Conservation (phyloP, 495 filamentous ascomycete species). For the Cenococcum geophilum region DNA sequence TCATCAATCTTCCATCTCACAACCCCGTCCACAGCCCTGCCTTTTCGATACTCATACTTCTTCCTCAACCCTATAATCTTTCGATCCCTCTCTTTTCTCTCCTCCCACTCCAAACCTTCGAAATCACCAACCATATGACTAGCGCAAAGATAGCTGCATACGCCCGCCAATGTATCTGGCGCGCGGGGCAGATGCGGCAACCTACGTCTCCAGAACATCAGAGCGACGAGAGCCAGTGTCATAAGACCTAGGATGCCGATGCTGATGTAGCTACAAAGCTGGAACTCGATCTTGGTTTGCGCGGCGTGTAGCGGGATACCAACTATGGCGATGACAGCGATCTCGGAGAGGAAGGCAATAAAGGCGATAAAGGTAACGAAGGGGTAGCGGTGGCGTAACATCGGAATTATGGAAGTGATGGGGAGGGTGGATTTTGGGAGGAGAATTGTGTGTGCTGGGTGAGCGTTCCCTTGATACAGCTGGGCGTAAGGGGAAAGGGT, state of each 20-base stretch:
- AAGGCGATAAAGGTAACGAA: slow-evolving; percentile 36
- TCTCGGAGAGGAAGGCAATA: slow-evolving; percentile 38
- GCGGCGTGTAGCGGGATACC: slow-evolving; percentile 41
- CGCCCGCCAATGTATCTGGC: slow-evolving; percentile 14
- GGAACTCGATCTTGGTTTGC: slow-evolving; percentile 35
- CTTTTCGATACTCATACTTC: slow-evolving; percentile 3
- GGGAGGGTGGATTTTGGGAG: slow-evolving; percentile 36
- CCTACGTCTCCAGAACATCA: slow-evolving; percentile 22
- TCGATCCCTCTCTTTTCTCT: slow-evolving; percentile 6
- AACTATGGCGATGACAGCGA: slow-evolving; percentile 38
- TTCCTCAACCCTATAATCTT: slow-evolving; percentile 2
- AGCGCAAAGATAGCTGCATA: slow-evolving; percentile 14
- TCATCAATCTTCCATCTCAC: neutral
- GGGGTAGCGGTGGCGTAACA: slow-evolving; percentile 32
- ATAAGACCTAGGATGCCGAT: slow-evolving; percentile 38
- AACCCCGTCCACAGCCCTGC: neutral
- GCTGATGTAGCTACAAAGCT: slow-evolving; percentile 35
- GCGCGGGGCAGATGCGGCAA: slow-evolving; percentile 16
- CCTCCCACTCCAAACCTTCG: slow-evolving; percentile 10
- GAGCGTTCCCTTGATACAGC: slow-evolving; percentile 27
- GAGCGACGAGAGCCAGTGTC: slow-evolving; percentile 35
- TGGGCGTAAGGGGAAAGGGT: slow-evolving; percentile 32
- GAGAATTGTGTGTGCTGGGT: slow-evolving; percentile 37
- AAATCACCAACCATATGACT: slow-evolving; percentile 13
- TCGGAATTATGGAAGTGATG: slow-evolving; percentile 38